Conservation (phyloP, 345 rosid species). For the Orychophragmus violaceus region DNA sequence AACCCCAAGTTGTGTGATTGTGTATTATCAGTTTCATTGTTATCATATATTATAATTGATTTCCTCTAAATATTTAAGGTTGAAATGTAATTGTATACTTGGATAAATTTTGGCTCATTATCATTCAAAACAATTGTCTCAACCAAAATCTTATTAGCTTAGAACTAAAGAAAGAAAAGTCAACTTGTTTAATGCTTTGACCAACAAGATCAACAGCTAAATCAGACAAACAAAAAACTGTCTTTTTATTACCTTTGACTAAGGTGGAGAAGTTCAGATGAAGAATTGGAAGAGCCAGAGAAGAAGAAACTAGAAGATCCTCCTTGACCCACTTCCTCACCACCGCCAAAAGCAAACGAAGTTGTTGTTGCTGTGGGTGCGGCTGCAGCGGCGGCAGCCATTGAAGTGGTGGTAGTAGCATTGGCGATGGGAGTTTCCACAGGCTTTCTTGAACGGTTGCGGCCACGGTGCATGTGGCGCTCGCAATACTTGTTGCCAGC, state of each 20-base stretch:
- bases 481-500: constrained; percentile 91
- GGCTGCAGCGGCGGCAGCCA: constrained; percentile 34
- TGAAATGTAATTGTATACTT: background rate
- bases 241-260: constrained; percentile 43
- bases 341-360: constrained; percentile 22
- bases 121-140: constrained; percentile 9
- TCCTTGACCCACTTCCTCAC: constrained; percentile 40
- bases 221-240: constrained; percentile 2
- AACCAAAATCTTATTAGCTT: constrained; percentile 15
- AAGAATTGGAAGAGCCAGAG: constrained; percentile 45
- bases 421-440: constrained; percentile 80
- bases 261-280: constrained; percentile 55
- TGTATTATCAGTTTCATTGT: background rate
- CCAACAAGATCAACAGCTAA: constrained; percentile 14
- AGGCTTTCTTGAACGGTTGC: constrained; percentile 99
- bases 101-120: background rate
- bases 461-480: constrained; percentile 99
- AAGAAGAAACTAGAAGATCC: constrained; percentile 35
- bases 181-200: constrained; percentile 11
- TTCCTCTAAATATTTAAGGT: background rate
- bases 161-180: constrained; percentile 6
- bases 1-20: background rate
- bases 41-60: background rate
- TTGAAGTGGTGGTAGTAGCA: constrained; percentile 8
- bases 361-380: constrained; percentile 12